Base-by-base conservation (phyloP, 2,329 filamentous ascomycete genomes). In the Penicillium brasilianum region DNA sequence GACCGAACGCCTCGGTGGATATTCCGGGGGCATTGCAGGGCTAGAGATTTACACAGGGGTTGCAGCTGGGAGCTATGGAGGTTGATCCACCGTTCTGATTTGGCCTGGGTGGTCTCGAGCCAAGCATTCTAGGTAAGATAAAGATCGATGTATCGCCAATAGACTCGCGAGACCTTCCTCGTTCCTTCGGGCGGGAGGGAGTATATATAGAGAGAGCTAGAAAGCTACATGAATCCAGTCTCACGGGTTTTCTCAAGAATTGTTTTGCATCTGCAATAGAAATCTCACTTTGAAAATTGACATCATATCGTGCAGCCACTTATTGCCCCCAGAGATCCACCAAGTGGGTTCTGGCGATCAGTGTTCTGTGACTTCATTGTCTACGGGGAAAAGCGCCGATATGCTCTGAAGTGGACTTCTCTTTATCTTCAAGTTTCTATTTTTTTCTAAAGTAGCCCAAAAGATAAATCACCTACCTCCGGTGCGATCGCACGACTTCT, bases 121-220 rank as follows among this genome's bases (percentile, higher is more conserved):
- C 62, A 66, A 65, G 64, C 64, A 66, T 66, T 66, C 64, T 66
- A 32, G 44, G 53, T 54, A 34, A 66, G 60, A 63, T 66, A 51
- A 56, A 59, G 53, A 55, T 51, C 41, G 49, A 57, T 60, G 49
- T 43, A 59, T 55, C 55, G 32, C 22, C 20, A 48, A 58, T 59
- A 55, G 55, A 52, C 46, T 62, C 44, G 54, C 54, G 6, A 59
- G 57, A 58, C 48, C 57, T 66, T 59, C 63, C 61, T 60, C 57
- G 59, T 39, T 39, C 39, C 18, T 53, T 16, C 36, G 41, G n/a
- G 22, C 10, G 4, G 41, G 39, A 11, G 16, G 52, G 57, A 30
- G 13, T 55, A 54, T 48, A 48, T 58, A 30, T 61, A 64, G 64
- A 64, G 56, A 62, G 57, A 59, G 37, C 51, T 34, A 25, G 44